Base-by-base conservation (phyloP, 2,329 filamentous ascomycete species). In the Aspergillus sp. region DNA sequence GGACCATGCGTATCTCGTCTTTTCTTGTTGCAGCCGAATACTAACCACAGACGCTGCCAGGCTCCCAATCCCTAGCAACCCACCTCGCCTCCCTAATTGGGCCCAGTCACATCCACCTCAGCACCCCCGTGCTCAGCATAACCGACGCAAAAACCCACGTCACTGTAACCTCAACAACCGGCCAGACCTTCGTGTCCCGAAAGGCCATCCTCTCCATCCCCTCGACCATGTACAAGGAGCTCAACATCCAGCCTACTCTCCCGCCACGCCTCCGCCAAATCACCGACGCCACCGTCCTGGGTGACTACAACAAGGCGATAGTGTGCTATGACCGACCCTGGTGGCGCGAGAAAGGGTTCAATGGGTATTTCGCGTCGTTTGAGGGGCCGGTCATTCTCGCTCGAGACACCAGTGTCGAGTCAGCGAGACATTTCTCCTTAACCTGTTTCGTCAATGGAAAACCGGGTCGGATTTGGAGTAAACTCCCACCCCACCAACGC, bases 151-250 rank as follows among this genome's bases (percentile, higher is more conserved):
- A 30, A 11, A 22, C 41, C 8, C 43, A 60, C 22, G 53, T 47
- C 13, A 49, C 28, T 4, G 47, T 66, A 13, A 49, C 25, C 15
- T 64, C 59, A n/a, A 54, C 55, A n/a, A 55, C 43, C 8, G 53
- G 53, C 7, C 17, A 34, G 4, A 47, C n/a, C 41, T 47, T 55
- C 34, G 43, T 54, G 7, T 56, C 60, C 8, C 62, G 61, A 2
- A 81, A 80, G 49, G 73, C 79, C 28, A 79, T 86, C 53, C 63
- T 84, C 3, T 82, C 83, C 1, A 70, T 86, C 6, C 81, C 84
- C 0, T 82, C 79, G 6, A 78, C 83, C 7, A 71, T 84, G 48
- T 79, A 82, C 57, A 74, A 75, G 9, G 74, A 79, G 7, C 78
- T 87, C 25, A 71, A 70, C 3, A 83, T 86, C 68, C 68, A 74